Evolutionary conservation across 2,329 filamentous ascomycete genomes (phyloP).

Genomic region (Phyllosticta citrichinensis): DNA sequence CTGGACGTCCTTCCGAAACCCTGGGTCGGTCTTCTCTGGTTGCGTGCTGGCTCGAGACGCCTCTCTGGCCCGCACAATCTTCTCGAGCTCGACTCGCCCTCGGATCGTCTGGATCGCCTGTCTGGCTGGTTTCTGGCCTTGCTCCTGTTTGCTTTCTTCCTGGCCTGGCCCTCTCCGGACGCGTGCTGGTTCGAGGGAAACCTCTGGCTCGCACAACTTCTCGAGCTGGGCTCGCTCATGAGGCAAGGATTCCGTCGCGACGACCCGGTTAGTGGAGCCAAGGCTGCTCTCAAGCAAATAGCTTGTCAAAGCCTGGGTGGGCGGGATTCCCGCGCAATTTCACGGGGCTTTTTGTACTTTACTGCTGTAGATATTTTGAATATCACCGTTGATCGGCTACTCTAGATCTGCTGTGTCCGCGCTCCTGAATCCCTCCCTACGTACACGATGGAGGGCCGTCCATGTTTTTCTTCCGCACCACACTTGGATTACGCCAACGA

Average conservation of each 20-base stretch:
- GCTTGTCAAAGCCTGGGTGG: conserved; percentile 5
- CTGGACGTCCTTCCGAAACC: background rate
- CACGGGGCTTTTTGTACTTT: background rate
- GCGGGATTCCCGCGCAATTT: background rate
- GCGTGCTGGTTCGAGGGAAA: background rate
- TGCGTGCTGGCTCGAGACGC: background rate
- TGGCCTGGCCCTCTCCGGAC: background rate
- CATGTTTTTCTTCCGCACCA: background rate
- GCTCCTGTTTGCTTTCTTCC: background rate
- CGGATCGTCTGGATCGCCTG: background rate
- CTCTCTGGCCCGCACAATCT: background rate
- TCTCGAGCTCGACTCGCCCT: background rate
- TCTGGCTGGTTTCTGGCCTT: background rate
- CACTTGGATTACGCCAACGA: background rate
- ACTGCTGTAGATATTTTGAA: background rate
- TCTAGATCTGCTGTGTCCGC: background rate
- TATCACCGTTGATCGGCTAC: background rate
- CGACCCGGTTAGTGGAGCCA: background rate
- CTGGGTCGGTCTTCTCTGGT: background rate
- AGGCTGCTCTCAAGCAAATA: background rate
- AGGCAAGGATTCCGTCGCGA: background rate
- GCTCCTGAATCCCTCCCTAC: background rate
- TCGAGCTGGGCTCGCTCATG: background rate
- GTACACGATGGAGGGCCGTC: background rate
- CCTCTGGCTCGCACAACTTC: background rate